Base-by-base conservation (phyloP, 129 eudicot genomes). In the Artemisia argyi region DNA sequence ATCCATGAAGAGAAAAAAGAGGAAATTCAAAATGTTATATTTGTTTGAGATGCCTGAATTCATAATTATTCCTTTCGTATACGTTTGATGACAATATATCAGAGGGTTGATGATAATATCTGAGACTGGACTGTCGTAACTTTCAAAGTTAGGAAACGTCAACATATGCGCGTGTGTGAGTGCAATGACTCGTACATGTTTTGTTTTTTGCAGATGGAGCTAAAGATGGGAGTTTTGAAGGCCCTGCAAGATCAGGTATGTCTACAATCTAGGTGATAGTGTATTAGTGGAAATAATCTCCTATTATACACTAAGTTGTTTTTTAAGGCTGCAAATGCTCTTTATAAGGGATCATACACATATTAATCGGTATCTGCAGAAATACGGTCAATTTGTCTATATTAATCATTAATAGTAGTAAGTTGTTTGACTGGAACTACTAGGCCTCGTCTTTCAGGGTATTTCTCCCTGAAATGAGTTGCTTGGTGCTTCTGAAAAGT, bases 191-290 rank as follows among this genome's bases (percentile, higher is more conserved):
- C 11, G 1, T 32, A 52, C 15, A 19, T 61, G 17, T 32, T 48
- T 39, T 71, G 13, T 17, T 71, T 71, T 18, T 13, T 71, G 73
- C 82, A 78, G 82, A 71, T 67, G 19, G 53, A 71, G 62, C 68
- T 55, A 42, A 78, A 64, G 73, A 14, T 78, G 70, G 82, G 39
- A 64, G 16, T 60, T 5, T 61, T 78, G 11, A 72, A 71, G 66
- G 47, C 61, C 46, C 76, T 78, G 59, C 61, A 78, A 63, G 77
- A 72, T 11, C 30, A 78, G 82, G 82, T 78, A 64, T 32, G 60
- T 17, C 42, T 42, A 30, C 20, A 39, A 64, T 15, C 35, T 73
- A 11, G 30, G 22, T 22, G 17, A 30, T 30, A 44, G 1, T 61
- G n/a, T 4, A 61, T 28, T 61, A 61, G 46, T 12, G 1, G 3